Conservation (phyloP, 2,329 filamentous ascomycete genomes). For the Pseudonectria buxi region DNA sequence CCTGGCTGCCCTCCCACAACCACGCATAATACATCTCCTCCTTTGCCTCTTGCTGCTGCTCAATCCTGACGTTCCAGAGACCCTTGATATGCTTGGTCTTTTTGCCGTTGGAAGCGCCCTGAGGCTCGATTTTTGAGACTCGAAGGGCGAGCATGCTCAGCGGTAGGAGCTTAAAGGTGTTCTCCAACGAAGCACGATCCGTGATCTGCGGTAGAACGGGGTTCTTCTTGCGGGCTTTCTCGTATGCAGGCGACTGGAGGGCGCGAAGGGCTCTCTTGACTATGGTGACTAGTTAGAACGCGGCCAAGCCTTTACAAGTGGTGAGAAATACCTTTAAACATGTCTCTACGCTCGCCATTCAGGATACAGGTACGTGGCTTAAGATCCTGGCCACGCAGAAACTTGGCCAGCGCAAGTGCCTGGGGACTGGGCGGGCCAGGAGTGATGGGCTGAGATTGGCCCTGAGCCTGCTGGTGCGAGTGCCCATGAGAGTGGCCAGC, state of each 20-base stretch:
- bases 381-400: slow-evolving; percentile 74
- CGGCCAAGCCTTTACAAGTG: not conserved
- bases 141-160: slow-evolving; percentile 90
- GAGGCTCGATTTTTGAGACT: slow-evolving; percentile 67
- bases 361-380: slow-evolving; percentile 89
- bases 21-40: slow-evolving; percentile 94
- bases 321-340: slow-evolving; percentile 74
- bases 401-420: slow-evolving; percentile 82
- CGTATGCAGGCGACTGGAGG: slow-evolving; percentile 81
- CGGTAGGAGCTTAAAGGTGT: slow-evolving; percentile 89
- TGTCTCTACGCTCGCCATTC: slow-evolving; percentile 93
- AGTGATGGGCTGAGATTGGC: slow-evolving; percentile 55
- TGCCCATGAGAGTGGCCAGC: slow-evolving; percentile 26
- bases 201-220: slow-evolving; percentile 80
- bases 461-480: slow-evolving; percentile 26
- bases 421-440: slow-evolving; percentile 82
- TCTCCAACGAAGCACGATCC: slow-evolving; percentile 83
- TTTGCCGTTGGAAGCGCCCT: slow-evolving; percentile 58
- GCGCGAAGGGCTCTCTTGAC: slow-evolving; percentile 95
- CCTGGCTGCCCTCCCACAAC: slow-evolving; percentile 90
- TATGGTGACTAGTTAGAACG: slow-evolving; percentile 29
- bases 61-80: slow-evolving; percentile 90
- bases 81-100: slow-evolving; percentile 88
- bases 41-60: slow-evolving; percentile 84
- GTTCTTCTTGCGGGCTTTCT: slow-evolving; percentile 85